A percentile compares a stretch with the other conserved stretches of the same genome.
Evolutionary conservation across 2,329 filamentous ascomycete genomes (phyloP).

Genomic region (Monilinia laxa): DNA sequence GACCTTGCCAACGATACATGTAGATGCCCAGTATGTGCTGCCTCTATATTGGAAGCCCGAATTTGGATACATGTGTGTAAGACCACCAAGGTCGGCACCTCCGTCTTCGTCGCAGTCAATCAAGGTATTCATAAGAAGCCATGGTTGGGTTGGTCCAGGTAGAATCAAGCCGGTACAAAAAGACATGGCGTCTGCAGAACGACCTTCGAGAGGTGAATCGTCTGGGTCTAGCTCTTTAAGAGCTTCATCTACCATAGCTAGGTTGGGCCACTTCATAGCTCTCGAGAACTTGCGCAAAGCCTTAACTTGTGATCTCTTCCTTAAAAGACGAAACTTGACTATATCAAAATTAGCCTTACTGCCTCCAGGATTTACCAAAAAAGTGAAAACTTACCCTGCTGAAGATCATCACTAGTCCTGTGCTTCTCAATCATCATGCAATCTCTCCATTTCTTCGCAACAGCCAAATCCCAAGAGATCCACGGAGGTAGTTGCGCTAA

Average conservation of each 20-base stretch:
- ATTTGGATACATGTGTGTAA: conserved; percentile 66
- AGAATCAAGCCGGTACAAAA: conserved; percentile 74
- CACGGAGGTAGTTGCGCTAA: conserved; percentile 65
- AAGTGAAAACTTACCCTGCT: conserved; percentile 46
- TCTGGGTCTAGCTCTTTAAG: conserved; percentile 54
- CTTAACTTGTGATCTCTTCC: conserved; percentile 66
- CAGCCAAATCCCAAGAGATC: conserved; percentile 69
- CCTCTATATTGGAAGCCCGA: conserved; percentile 76
- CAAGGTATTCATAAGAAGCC: conserved; percentile 75
- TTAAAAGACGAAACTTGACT: conserved; percentile 62
- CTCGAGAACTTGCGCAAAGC: conserved; percentile 67
- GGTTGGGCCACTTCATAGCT: conserved; percentile 76
- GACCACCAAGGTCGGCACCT: conserved; percentile 61
- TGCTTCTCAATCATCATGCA: conserved; percentile 66
- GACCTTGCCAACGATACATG: conserved; percentile 73
- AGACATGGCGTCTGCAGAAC: conserved; percentile 71
- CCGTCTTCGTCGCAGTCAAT: conserved; percentile 72
- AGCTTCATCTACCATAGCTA: conserved; percentile 61
- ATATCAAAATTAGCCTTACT: conserved; percentile 25
- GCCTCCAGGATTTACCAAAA: too few species aligned
- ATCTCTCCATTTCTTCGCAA: conserved; percentile 72
- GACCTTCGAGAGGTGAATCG: conserved; percentile 56
- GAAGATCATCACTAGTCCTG: conserved; percentile 50
- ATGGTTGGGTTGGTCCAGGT: conserved; percentile 68
- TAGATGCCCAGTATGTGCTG: conserved; percentile 74